phyloP scores from a whole-genome alignment of 2,329 filamentous ascomycete genomes.

The Boeremia exigua region DNA sequence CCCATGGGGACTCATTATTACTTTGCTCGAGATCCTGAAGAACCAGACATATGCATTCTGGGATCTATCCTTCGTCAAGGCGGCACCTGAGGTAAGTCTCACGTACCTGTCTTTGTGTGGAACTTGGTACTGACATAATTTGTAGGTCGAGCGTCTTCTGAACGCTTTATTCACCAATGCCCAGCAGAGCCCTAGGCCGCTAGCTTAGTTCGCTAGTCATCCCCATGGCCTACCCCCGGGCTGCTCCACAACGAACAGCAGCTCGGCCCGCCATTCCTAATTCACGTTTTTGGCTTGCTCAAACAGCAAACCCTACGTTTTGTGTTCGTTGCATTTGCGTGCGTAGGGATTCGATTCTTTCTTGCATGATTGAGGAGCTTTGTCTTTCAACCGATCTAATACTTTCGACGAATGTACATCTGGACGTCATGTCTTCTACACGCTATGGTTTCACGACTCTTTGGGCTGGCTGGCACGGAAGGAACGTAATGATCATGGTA shows the following conservation, averaged over 20 bases:
- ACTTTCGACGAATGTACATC: constrained; percentile 21
- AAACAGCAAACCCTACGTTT: constrained; percentile 26
- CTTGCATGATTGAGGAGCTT: constrained; percentile 25
- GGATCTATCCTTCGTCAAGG: constrained; percentile 89
- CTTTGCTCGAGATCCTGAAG: constrained; percentile 86
- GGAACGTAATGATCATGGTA: constrained; percentile 25
- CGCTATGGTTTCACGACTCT: constrained; percentile 26
- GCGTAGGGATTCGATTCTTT: constrained; percentile 34
- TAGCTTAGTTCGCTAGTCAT: constrained; percentile 32
- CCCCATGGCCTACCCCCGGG: constrained; percentile 7
- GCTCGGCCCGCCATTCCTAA: constrained; percentile 8
- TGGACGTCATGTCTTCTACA: constrained; percentile 18
- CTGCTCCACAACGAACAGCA: constrained; percentile 1
- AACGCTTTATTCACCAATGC: constrained; percentile 55
- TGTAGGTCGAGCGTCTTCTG: constrained; percentile 55
- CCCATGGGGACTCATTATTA: constrained; percentile 92
- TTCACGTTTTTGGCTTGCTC: constrained; percentile 23
- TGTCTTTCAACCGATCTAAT: constrained; percentile 26
- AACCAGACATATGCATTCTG: constrained; percentile 92
- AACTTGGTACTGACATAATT: constrained; percentile 22
- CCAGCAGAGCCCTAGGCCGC: constrained; percentile 53
- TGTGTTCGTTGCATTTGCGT: constrained; percentile 45
- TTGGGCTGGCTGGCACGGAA: constrained; percentile 36
- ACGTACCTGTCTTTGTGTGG: constrained; percentile 7
- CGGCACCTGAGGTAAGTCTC: constrained; percentile 72